Evolutionary conservation across 768 basidiomycete genomes (phyloP).

Genomic region (Boletus sp.): DNA sequence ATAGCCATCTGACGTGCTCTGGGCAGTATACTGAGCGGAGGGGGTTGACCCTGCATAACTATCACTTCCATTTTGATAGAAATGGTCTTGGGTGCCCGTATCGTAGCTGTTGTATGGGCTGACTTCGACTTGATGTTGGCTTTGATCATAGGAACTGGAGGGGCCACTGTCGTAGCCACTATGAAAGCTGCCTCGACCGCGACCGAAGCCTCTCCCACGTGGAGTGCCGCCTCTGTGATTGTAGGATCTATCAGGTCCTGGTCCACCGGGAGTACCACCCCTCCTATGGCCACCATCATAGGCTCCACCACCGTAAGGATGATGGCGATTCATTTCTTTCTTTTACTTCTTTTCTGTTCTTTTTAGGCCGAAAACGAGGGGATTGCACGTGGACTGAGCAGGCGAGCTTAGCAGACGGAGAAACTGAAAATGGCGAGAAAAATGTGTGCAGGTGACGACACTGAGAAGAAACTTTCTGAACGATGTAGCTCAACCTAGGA

Average conservation of each 20-base stretch:
- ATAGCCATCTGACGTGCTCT: slow-evolving; percentile 45
- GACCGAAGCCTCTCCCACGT: slow-evolving; percentile 48
- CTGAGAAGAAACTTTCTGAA: slow-evolving; percentile 25
- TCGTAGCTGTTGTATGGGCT: slow-evolving; percentile 73
- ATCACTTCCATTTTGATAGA: slow-evolving; percentile 71
- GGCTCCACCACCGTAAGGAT: slow-evolving; percentile 69
- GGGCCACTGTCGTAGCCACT: slow-evolving; percentile 54
- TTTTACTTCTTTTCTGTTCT: slow-evolving; percentile 25
- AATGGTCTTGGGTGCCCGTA: slow-evolving; percentile 51
- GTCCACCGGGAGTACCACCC: slow-evolving; percentile 63
- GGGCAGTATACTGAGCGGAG: slow-evolving; percentile 51
- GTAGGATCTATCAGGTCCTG: slow-evolving; percentile 69
- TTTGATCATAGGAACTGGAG: slow-evolving; percentile 65
- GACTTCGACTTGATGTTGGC: slow-evolving; percentile 56
- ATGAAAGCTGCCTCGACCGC: slow-evolving; percentile 56
- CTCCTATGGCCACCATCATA: slow-evolving; percentile 63
- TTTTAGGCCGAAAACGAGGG: slow-evolving; percentile 26
- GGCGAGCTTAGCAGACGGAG: slow-evolving; percentile 25
- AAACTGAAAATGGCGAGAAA: slow-evolving; percentile 19
- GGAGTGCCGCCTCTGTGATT: slow-evolving; percentile 60
- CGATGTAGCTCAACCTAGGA: slow-evolving; percentile 24
- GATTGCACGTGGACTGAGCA: slow-evolving; percentile 26
- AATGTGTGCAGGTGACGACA: slow-evolving; percentile 15
- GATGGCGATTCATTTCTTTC: slow-evolving; percentile 76
- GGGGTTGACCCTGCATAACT: slow-evolving; percentile 50